phyloP scores from a whole-genome alignment of 2,329 filamentous ascomycete genomes.

The Penicillium sumatraense region DNA sequence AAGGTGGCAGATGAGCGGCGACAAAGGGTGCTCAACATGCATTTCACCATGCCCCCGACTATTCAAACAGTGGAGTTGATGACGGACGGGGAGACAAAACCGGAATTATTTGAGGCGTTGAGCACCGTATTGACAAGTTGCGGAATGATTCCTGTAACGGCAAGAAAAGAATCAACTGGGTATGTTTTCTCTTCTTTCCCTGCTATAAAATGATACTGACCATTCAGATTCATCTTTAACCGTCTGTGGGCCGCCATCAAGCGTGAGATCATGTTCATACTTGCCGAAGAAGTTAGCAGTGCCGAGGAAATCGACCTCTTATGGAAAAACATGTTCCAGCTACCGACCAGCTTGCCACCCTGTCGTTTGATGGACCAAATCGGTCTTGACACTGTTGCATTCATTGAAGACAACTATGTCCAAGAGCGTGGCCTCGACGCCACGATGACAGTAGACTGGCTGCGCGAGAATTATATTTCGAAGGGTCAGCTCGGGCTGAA shows the following conservation, averaged over 20 bases:
- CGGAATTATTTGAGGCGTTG: conserved; percentile 50
- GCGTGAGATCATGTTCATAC: conserved; percentile 55
- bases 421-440: conserved; percentile 49
- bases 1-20: conserved; percentile 33
- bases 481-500: conserved; percentile 50
- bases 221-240: conserved; percentile 56
- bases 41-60: not conserved
- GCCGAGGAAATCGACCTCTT: conserved; percentile 52
- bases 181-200: conserved; percentile 9
- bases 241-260: conserved; percentile 62
- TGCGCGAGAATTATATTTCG: conserved; percentile 48
- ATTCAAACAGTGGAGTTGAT: conserved; percentile 54
- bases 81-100: conserved; percentile 53
- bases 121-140: conserved; percentile 42
- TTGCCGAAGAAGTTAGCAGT: conserved; percentile 54
- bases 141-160: conserved; percentile 50
- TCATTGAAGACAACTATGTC: conserved; percentile 60
- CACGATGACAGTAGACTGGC: conserved; percentile 1
- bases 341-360: not conserved
- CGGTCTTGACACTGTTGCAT: conserved; percentile 58
- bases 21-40: not conserved
- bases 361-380: conserved; percentile 44
- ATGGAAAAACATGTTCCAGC: not conserved
- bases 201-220: not conserved
- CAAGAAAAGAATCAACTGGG: conserved; percentile 54